Evolutionary conservation across 495 filamentous ascomycete genomes (phyloP).

Genomic region (Talaromyces stipitatus): DNA sequence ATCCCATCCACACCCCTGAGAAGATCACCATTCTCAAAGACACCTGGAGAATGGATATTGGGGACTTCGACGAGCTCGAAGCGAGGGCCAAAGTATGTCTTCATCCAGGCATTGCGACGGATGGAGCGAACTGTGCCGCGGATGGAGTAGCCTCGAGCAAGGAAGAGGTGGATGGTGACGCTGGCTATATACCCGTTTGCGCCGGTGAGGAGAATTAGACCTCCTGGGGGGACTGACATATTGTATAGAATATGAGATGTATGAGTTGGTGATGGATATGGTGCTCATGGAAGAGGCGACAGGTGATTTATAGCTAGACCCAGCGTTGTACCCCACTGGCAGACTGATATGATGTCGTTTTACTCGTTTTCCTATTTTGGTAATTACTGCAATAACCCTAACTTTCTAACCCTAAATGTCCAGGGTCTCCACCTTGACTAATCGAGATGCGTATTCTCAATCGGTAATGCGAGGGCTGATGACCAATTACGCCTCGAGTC

Average conservation of each 20-base stretch:
- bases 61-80: slow-evolving; percentile 29
- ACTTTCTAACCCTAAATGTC: not conserved
- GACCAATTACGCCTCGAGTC: too few species aligned
- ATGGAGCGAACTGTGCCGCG: slow-evolving; percentile 27
- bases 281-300: not conserved
- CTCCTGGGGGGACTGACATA: not conserved
- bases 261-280: not conserved
- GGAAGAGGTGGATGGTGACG: slow-evolving; percentile 27
- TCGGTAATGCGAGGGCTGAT: not conserved
- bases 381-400: not conserved
- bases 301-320: not conserved
- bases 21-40: slow-evolving; percentile 18
- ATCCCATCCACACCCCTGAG: slow-evolving; percentile 7
- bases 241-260: not conserved
- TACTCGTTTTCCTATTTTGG: not conserved
- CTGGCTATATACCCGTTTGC: slow-evolving; percentile 33
- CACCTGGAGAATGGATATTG: slow-evolving; percentile 26
- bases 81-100: slow-evolving; percentile 12
- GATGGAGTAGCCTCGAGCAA: slow-evolving; percentile 24
- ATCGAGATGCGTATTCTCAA: not conserved
- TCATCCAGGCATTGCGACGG: not conserved
- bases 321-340: not conserved
- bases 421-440: not conserved
- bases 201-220: slow-evolving; percentile 29
- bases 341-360: not conserved